These are phyloP conservation scores for Colletotrichum melonis DNA, from an alignment of 2,329 filamentous ascomycete genomes.

Conservation along the genomic window DNA sequence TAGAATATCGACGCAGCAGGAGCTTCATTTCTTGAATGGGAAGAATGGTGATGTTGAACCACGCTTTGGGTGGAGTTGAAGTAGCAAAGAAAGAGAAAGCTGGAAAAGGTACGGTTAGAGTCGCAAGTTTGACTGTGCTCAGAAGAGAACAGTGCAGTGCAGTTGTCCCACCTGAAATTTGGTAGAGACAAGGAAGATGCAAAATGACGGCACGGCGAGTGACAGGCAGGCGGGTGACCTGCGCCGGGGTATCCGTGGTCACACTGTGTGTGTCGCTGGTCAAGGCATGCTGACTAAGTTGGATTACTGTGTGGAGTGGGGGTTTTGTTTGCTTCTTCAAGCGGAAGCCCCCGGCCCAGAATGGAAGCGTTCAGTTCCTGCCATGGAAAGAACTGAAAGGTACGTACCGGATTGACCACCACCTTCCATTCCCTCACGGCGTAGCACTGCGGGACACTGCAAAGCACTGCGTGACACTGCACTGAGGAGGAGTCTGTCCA, in stretches of 20 bases:
- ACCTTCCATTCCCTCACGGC: background rate
- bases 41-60: background rate
- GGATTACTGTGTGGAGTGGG: background rate
- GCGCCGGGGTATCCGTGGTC: background rate
- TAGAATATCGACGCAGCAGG: conserved; percentile 1
- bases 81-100: background rate
- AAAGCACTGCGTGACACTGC: background rate
- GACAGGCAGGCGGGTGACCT: background rate
- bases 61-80: background rate
- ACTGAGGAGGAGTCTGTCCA: background rate
- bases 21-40: conserved; percentile 27
- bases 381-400: background rate
- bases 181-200: conserved; percentile 23
- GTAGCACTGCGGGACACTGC: no score
- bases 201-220: conserved; percentile 30
- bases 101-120: background rate
- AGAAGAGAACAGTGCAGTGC: conserved; percentile 10
- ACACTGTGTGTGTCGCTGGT: background rate
- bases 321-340: background rate
- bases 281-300: background rate
- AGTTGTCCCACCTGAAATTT: conserved; percentile 19
- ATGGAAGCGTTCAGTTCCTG: no score
- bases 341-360: no score
- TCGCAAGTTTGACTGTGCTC: conserved; percentile 12
- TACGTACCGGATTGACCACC: background rate